These are phyloP conservation scores for Termitomyces sp. DNA, from an alignment of 768 basidiomycete genomes.

Conservation along the genomic window DNA sequence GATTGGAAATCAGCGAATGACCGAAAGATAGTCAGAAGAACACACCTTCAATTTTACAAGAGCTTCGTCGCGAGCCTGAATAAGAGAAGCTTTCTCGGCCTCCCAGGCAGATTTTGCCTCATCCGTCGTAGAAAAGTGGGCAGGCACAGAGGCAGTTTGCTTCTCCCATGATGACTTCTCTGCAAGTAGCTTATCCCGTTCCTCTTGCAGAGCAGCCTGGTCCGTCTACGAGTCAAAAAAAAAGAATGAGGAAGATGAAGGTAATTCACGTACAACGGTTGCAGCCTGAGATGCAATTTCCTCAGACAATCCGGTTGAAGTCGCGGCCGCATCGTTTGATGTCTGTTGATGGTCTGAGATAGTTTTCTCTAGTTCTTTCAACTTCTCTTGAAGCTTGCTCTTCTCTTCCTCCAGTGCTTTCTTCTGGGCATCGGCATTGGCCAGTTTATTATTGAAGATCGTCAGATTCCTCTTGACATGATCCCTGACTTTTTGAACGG, in stretches of 20 bases:
- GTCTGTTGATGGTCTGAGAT: conserved; percentile 26
- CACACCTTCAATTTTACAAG: conserved; percentile 51
- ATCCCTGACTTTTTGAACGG: conserved; percentile 31
- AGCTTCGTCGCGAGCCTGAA: conserved; percentile 57
- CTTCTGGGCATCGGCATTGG: conserved; percentile 30
- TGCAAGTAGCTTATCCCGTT: conserved; percentile 55
- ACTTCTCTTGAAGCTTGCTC: conserved; percentile 28
- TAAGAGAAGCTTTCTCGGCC: conserved; percentile 51
- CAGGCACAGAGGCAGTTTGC: conserved; percentile 19
- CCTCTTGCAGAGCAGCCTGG: conserved; percentile 47
- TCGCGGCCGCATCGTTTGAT: conserved; percentile 14
- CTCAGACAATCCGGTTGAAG: conserved; percentile 14
- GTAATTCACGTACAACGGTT: conserved; percentile 26
- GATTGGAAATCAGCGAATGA: conserved; percentile 1
- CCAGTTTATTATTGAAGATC: conserved; percentile 26
- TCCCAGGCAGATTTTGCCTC: conserved; percentile 43
- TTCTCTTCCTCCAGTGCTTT: conserved; percentile 31
- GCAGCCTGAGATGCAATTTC: conserved; percentile 27
- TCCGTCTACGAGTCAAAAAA: not conserved
- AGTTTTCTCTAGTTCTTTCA: conserved; percentile 31
- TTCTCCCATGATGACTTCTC: conserved; percentile 48
- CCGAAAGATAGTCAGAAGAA: not conserved
- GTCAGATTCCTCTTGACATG: conserved; percentile 20
- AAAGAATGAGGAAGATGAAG: not conserved
- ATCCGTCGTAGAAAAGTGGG: conserved; percentile 12